Conservation (phyloP, 1,139 yeast species). For the Kodamaea plutei region DNA sequence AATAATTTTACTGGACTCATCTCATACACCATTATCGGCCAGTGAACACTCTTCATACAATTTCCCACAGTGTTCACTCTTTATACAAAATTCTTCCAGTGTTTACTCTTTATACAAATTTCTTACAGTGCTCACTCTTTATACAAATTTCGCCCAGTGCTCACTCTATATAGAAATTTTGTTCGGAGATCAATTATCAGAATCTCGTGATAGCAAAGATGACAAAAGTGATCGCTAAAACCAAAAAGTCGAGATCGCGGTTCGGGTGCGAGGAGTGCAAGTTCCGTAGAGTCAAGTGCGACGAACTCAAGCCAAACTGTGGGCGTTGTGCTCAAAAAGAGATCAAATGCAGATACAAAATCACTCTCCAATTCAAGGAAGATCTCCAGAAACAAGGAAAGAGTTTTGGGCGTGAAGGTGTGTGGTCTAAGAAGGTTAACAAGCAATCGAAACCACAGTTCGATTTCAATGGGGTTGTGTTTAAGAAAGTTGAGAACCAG, state of each 20-base stretch:
- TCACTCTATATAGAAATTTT: no score
- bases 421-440: conserved; percentile 18
- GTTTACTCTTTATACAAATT: no score
- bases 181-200: no score
- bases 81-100: no score
- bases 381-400: conserved; percentile 28
- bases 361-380: conserved; percentile 25
- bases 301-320: conserved; percentile 42
- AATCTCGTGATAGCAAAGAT: no score
- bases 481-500: conserved; percentile 12
- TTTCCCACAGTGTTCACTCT: no score
- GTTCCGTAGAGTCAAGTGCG: conserved; percentile 32
- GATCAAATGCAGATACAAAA: conserved; percentile 22
- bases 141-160: no score
- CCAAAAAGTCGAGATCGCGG: conserved; percentile 11
- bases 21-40: no score
- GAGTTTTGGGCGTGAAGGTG: conserved; percentile 31
- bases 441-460: conserved; percentile 10
- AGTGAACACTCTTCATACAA: no score
- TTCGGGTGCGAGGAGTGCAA: conserved; percentile 19
- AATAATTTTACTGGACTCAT: no score
- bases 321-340: conserved; percentile 29
- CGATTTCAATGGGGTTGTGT: conserved; percentile 2
- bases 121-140: no score
- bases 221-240: no score